Evolutionary conservation across 2,329 filamentous ascomycete genomes (phyloP).

Genomic region (Aaosphaeria pasadenensis): DNA sequence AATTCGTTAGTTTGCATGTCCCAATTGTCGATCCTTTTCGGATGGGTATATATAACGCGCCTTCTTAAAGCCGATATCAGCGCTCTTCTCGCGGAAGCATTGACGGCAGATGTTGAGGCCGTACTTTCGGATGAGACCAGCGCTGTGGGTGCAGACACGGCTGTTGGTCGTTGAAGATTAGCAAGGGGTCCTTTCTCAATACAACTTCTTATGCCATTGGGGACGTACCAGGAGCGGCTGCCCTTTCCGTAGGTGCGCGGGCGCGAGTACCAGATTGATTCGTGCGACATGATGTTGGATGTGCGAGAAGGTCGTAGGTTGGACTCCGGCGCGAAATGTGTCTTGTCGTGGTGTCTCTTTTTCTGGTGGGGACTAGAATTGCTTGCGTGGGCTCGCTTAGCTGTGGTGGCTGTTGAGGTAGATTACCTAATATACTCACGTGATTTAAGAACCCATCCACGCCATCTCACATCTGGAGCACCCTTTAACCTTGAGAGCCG

Average conservation of each 20-base stretch:
- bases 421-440: too few relatives aligned
- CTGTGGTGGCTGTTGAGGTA: too few relatives aligned
- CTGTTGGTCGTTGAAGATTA: conserved; percentile 39
- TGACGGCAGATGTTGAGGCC: conserved; percentile 80
- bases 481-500: too few relatives aligned
- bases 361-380: too few relatives aligned
- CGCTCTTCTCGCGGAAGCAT: conserved; percentile 68
- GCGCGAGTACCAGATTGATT: conserved; percentile 98
- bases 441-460: too few relatives aligned
- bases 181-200: not conserved
- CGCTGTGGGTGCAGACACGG: conserved; percentile 88
- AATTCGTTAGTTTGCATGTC: not conserved
- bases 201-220: too few relatives aligned
- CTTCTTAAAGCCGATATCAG: conserved; percentile 68
- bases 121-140: conserved; percentile 99
- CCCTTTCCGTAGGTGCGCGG: conserved; percentile 98
- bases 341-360: too few relatives aligned
- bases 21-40: not conserved
- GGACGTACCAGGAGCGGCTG: conserved; percentile 81
- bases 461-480: too few relatives aligned
- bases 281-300: conserved; percentile 71
- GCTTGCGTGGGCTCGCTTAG: too few relatives aligned
- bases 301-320: not conserved
- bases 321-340: too few relatives aligned
- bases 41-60: conserved; percentile 39